Evolutionary conservation across 2,329 filamentous ascomycete species (phyloP), one percentile per base, ranked within the genome.

Genomic region (Microsporum ferrugineum): DNA sequence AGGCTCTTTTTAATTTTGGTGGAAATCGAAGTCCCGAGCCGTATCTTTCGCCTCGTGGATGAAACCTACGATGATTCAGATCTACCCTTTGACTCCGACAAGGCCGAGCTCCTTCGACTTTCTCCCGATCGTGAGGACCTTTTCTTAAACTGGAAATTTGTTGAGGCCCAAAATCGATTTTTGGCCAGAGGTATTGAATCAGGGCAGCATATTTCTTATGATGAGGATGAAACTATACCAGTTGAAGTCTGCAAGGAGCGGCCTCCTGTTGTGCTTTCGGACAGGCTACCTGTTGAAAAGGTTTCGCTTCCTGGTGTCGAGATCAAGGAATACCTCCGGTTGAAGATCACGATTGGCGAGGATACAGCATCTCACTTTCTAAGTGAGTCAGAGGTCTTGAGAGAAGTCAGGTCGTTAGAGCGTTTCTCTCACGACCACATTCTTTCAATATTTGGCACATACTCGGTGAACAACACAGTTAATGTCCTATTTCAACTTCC

Each of bases 61-160:
- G 79, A 81, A 61, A 83, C 80, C 2, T 82, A 81, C 73, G 82
- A 85, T 64, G 83, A 86, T 63, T 79, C 81, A 53, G 83, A 86
- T 68, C 71, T 86, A 17, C 83, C 83, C 1, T 74, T 86, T 49
- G 73, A 79, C 5, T 75, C 80, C 57, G 77, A 82, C 51, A 79
- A 79, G 38, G 77, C 85, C n/a, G 73, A 77, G 62, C 75, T 78
- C 45, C 76, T 85, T 14, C 75, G 77, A 29, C 76, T 85, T 4
- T 78, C 81, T 0, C 76, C 79, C 2, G 74, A 82, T 61, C 77
- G 79, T 36, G 70, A 70, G 34, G 65, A 71, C 57, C 39, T 69
- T 2, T 67, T 76, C 14, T 72, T 84, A 55, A 80, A 84, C 66
- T 73, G 75, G 58, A 80, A 77, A 59, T 85, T 85, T 70, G 83